These are phyloP conservation scores for Boletus subcaerulescens DNA, from an alignment of 768 basidiomycete genomes.

Conservation along the genomic window DNA sequence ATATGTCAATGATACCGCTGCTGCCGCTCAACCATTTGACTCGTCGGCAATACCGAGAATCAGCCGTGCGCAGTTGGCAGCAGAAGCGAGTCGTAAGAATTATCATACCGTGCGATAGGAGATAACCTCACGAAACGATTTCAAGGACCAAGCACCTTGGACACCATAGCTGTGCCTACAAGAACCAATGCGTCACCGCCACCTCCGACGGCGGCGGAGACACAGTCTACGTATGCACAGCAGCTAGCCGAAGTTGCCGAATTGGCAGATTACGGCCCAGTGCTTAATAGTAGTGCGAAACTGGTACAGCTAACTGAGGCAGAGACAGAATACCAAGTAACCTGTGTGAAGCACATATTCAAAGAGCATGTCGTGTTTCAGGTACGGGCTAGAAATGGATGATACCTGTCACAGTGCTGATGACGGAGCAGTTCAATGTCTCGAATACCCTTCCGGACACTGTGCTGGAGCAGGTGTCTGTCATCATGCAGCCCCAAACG, in stretches of 20 bases:
- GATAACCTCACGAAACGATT: conserved; percentile 6
- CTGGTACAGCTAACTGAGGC: conserved; percentile 87
- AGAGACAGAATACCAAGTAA: conserved; percentile 97
- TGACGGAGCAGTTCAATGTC: conserved; percentile 76
- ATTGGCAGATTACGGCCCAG: conserved; percentile 77
- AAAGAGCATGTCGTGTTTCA: conserved; percentile 96
- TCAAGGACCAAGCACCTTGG: conserved; percentile 79
- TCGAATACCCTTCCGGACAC: conserved; percentile 96
- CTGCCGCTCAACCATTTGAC: conserved; percentile 77
- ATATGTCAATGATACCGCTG: conserved; percentile 82
- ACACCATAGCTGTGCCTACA: conserved; percentile 75
- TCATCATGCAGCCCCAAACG: conserved; percentile 83
- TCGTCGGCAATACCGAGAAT: conserved; percentile 85
- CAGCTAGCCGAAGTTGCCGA: conserved; percentile 88
- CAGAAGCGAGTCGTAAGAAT: conserved; percentile 78
- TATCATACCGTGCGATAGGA: conserved; percentile 3
- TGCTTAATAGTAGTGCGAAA: conserved; percentile 81
- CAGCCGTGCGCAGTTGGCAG: conserved; percentile 87
- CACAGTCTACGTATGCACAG: conserved; percentile 80
- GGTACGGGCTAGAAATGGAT: conserved; percentile 42
- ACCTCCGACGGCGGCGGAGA: conserved; percentile 81
- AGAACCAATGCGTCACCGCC: conserved; percentile 59
- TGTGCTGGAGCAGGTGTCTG: conserved; percentile 89
- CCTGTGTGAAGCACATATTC: conserved; percentile 96
- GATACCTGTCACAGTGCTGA: conserved; percentile 4